Evolutionary conservation across 2,329 filamentous ascomycete genomes (phyloP).

Genomic region (Fusarium sp.): DNA sequence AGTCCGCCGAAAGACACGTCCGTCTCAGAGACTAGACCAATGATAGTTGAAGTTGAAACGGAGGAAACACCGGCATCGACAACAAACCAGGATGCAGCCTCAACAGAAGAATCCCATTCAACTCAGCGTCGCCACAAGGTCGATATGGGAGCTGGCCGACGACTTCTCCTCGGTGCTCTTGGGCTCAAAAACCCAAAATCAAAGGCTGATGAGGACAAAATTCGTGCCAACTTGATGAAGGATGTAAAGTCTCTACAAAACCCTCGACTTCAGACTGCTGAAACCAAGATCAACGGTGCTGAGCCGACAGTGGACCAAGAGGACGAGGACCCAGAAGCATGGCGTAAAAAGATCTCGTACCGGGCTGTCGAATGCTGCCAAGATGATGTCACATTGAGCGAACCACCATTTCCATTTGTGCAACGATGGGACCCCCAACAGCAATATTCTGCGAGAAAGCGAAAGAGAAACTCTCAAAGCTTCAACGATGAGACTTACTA

Average conservation of each 20-base stretch:
- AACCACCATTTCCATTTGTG: constrained; percentile 89
- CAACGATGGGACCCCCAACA: constrained; percentile 91
- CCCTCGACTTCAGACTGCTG: constrained; percentile 49
- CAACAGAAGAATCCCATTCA: constrained; percentile 21
- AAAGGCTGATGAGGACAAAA: constrained; percentile 74
- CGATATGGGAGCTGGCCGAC: constrained; percentile 71
- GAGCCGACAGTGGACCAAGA: constrained; percentile 24
- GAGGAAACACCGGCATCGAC: constrained; percentile 10
- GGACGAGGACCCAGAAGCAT: constrained; percentile 69
- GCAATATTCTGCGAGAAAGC: constrained; percentile 60
- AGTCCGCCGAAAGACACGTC: constrained; percentile 9
- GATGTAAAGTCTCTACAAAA: constrained; percentile 61
- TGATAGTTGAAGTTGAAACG: constrained; percentile 12
- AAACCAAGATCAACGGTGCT: constrained; percentile 21
- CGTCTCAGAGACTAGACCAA: background rate
- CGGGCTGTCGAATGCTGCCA: constrained; percentile 86
- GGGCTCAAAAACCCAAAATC: constrained; percentile 77
- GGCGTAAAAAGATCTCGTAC: constrained; percentile 80
- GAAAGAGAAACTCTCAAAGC: constrained; percentile 62
- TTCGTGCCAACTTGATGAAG: constrained; percentile 71
- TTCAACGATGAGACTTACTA: constrained; percentile 50
- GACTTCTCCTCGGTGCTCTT: constrained; percentile 79
- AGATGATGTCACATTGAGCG: constrained; percentile 74
- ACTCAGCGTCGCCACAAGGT: constrained; percentile 45
- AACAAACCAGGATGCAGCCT: constrained; percentile 8